Conservation (phyloP, 495 filamentous ascomycete genomes). For the Aspergillus sclerotioniger region DNA sequence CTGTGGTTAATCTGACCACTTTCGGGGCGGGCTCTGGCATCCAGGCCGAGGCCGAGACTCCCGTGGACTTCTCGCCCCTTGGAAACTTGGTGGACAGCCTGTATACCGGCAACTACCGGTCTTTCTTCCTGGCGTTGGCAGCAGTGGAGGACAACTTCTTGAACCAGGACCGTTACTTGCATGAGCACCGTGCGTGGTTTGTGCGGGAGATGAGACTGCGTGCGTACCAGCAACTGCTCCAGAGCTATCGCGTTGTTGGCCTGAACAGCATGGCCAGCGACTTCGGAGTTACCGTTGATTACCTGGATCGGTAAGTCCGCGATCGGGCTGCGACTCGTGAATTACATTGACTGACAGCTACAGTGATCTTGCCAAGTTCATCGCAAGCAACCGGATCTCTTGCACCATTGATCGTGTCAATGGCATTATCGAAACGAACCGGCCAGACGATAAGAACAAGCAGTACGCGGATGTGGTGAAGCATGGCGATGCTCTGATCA, state of each 20-base stretch:
- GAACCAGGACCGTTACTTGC: slow-evolving; percentile 86
- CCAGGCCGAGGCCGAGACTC: slow-evolving; percentile 69
- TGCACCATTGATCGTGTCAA: slow-evolving; percentile 98
- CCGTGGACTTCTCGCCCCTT: slow-evolving; percentile 78
- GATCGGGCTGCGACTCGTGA: not conserved
- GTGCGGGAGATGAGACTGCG: slow-evolving; percentile 96
- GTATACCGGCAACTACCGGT: slow-evolving; percentile 88
- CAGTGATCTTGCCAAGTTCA: slow-evolving; percentile 94
- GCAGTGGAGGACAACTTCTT: slow-evolving; percentile 91
- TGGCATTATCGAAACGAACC: slow-evolving; percentile 95
- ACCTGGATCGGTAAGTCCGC: slow-evolving; percentile 74
- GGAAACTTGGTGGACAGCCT: slow-evolving; percentile 84
- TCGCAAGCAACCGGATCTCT: slow-evolving; percentile 86
- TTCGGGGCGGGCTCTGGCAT: slow-evolving; percentile 65
- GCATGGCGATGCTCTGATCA: slow-evolving; percentile 95
- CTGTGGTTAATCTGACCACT: slow-evolving; percentile 79
- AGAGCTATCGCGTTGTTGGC: slow-evolving; percentile 95
- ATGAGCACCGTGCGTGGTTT: slow-evolving; percentile 93
- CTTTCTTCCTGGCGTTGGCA: slow-evolving; percentile 89
- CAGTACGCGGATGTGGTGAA: slow-evolving; percentile 97
- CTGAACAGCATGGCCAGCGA: slow-evolving; percentile 92
- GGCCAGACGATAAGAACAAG: slow-evolving; percentile 98
- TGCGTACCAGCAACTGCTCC: slow-evolving; percentile 94
- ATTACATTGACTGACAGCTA: slow-evolving; percentile 17
- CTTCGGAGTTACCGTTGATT: slow-evolving; percentile 95